These are phyloP conservation scores for Strigomonas oncopelti DNA, from an alignment of 208 protist genomes.

Conservation along the genomic window DNA sequence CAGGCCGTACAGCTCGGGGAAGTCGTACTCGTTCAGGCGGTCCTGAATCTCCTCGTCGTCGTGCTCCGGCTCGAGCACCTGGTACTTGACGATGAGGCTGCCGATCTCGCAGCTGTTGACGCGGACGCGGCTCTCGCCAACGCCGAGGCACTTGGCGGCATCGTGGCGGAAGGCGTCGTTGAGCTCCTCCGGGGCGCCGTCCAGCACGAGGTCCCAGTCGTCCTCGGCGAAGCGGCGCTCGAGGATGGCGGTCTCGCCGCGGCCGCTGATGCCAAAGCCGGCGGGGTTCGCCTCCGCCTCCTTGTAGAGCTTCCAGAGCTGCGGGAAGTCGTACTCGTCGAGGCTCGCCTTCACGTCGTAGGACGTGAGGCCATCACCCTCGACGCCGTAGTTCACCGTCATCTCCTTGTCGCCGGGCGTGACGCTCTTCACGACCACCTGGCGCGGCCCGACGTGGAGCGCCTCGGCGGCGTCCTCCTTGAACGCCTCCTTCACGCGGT, in stretches of 20 bases:
- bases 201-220: slow-evolving; percentile 44
- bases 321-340: slow-evolving; percentile 15
- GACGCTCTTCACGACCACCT: background rate
- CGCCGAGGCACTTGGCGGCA: slow-evolving; percentile 31
- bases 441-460: background rate
- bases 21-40: slow-evolving; percentile 36
- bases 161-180: slow-evolving; percentile 38
- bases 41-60: slow-evolving; percentile 27
- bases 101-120: slow-evolving; percentile 19
- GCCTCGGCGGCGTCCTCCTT: slow-evolving; percentile 20
- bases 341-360: slow-evolving; percentile 11
- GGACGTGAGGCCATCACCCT: background rate
- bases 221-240: slow-evolving; percentile 35
- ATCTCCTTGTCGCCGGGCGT: background rate
- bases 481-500: slow-evolving; percentile 34
- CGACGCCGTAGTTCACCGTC: slow-evolving; percentile 5
- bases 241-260: slow-evolving; percentile 21
- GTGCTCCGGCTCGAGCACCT: slow-evolving; percentile 22
- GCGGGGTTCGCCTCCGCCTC: slow-evolving; percentile 21
- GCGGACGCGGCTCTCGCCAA: slow-evolving; percentile 22
- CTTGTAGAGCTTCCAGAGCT: slow-evolving; percentile 28
- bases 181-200: slow-evolving; percentile 16
- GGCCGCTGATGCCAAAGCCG: slow-evolving; percentile 14
- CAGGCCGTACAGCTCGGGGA: slow-evolving; percentile 37
- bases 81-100: slow-evolving; percentile 30